A percentile compares a stretch with the other conserved stretches of the same genome.
Conservation (phyloP, 176 grass and related monocot species). For the Themeda triandra region DNA sequence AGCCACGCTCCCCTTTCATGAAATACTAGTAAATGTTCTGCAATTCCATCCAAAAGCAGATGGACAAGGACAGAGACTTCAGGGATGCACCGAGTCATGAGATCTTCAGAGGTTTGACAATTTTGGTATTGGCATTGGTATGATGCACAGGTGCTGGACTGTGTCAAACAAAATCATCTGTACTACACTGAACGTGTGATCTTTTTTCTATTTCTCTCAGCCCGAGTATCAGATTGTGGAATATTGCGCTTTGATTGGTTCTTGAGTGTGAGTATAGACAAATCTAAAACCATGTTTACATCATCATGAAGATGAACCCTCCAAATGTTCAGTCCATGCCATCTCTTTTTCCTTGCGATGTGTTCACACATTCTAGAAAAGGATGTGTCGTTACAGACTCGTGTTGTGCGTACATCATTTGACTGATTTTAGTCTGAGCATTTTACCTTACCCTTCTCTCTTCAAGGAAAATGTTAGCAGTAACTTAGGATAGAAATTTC, state of each 20-base stretch:
- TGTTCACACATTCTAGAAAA: constrained; percentile 28
- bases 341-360: neutral
- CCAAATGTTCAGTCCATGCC: neutral
- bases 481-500: neutral
- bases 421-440: neutral
- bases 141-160: neutral
- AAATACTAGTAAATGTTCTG: neutral
- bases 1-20: neutral
- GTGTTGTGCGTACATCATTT: constrained; percentile 16
- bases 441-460: neutral
- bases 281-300: constrained; percentile 36
- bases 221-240: constrained; percentile 1
- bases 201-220: neutral
- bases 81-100: neutral
- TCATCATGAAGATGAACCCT: constrained; percentile 20
- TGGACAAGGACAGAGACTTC: neutral
- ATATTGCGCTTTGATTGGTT: neutral
- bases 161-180: constrained; percentile 13
- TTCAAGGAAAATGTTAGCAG: neutral
- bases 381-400: neutral
- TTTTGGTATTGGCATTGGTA: neutral
- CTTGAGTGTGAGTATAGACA: neutral
- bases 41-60: neutral
- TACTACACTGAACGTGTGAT: neutral
- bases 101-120: constrained; percentile 30